phyloP scores from a whole-genome alignment of 2,329 filamentous ascomycete genomes.

The Tolypocladium pustulatum region DNA sequence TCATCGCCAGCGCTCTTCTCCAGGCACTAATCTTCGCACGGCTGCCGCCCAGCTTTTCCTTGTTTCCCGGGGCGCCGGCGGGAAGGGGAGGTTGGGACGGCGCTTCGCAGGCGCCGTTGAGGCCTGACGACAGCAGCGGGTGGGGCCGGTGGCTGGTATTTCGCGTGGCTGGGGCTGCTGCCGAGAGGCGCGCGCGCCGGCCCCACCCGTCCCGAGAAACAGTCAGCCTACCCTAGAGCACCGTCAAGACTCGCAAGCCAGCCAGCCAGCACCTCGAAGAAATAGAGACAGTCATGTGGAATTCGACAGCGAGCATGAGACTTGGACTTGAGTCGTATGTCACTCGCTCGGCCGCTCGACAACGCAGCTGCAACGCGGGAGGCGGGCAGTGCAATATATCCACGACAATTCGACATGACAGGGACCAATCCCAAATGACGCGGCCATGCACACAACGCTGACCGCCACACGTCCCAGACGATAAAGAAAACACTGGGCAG shows the following conservation, averaged over 20 bases:
- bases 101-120: background rate
- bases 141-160: background rate
- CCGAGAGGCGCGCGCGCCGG: background rate
- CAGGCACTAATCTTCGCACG: background rate
- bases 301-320: background rate
- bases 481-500: too few species aligned
- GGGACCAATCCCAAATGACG: background rate
- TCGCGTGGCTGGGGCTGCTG: background rate
- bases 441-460: background rate
- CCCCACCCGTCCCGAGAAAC: background rate
- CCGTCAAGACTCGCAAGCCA: background rate
- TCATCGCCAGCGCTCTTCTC: background rate
- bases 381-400: background rate
- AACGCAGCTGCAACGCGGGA: background rate
- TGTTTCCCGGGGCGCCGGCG: background rate
- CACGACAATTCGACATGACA: background rate
- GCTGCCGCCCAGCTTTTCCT: background rate
- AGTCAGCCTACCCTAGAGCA: background rate
- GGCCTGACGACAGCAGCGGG: background rate
- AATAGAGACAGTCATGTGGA: background rate
- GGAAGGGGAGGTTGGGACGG: background rate
- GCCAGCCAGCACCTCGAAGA: too few species aligned
- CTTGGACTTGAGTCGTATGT: background rate
- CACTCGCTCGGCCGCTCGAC: background rate
- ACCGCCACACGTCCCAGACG: background rate